A percentile compares a stretch with the other conserved stretches of the same genome.
Evolutionary conservation across 73 alveolate species (phyloP).

Genomic region (Chromera velia): DNA sequence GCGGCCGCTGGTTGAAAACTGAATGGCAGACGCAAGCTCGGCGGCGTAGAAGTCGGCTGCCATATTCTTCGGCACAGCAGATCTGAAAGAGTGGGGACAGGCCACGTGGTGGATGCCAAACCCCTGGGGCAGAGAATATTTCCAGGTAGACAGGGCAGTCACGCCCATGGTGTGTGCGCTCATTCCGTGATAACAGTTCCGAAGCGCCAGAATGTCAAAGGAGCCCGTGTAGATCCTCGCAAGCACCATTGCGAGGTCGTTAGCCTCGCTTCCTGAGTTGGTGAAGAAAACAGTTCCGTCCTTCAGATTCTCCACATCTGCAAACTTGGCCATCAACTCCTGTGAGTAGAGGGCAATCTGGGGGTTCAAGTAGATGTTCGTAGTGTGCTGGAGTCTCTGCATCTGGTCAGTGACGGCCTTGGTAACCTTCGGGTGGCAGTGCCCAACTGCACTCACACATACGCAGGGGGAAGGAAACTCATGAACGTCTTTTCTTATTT

Average conservation of each 20-base stretch:
- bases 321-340: background rate
- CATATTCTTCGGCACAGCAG: background rate
- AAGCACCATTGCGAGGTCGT: conserved; percentile 15
- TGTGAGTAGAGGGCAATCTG: background rate
- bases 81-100: background rate
- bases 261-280: conserved; percentile 26
- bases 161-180: background rate
- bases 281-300: conserved; percentile 4
- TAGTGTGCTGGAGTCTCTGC: conserved; percentile 1
- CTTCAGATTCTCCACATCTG: background rate
- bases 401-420: background rate
- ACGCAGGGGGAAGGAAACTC: background rate
- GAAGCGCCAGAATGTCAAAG: background rate
- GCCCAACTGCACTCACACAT: background rate
- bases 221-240: conserved; percentile 11
- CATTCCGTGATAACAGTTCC: conserved; percentile 17
- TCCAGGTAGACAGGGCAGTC: background rate
- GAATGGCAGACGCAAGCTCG: background rate
- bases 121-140: background rate
- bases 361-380: background rate
- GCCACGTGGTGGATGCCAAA: background rate
- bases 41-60: conserved; percentile 12
- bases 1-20: background rate
- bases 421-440: conserved; percentile 7
- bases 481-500: background rate